Evolutionary conservation across 768 basidiomycete species (phyloP), one percentile per base, ranked within the genome.

Genomic region (Collybia sp.): DNA sequence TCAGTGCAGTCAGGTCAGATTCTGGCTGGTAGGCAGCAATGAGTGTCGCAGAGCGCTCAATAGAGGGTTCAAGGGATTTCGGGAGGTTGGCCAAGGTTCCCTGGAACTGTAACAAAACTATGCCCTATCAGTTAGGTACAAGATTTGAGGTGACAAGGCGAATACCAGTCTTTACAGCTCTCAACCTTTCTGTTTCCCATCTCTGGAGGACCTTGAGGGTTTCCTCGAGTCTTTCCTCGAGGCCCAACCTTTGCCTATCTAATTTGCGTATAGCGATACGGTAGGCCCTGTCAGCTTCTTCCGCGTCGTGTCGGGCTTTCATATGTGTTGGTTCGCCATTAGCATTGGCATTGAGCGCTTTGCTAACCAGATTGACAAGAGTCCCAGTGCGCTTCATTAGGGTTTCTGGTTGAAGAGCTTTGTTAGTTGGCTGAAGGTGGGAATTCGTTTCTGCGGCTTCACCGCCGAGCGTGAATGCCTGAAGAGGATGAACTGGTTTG

Each of bases 11-110:
- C 44, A 94, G 65, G 67, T 93, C 93, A 1, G 82, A 82, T 51
- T 96, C 93, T 2, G 93, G 93, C 50, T 93, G 85, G 64, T 82
- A 96, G 1, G 90, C 79, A 30, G 89, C 79, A 52, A 94, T 77
- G 40, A 93, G 75, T 1, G 88, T 84, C 1, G 77, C 72, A 1
- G 88, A 86, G 30, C 82, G 79, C 54, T 88, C 84, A 25, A 83
- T 61, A 2, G 85, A 76, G 0, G 78, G 71, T 17, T 80, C 77
- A 38, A 89, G 68, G 6, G 79, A 72, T 57, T 83, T 80, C 10
- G 88, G 86, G 12, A 94, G 64, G 55, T 82, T 84, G 12, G 78
- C 68, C 34, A 94, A 61, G 8, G 86, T 90, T 35, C 83, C 86
- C 53, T 94, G 90, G 59, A 90, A 96, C 62, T 94, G 89, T 34